These are phyloP conservation scores for Rhodofomes roseus DNA, from an alignment of 1,284 basidiomycete genomes.

Conservation along the genomic window DNA sequence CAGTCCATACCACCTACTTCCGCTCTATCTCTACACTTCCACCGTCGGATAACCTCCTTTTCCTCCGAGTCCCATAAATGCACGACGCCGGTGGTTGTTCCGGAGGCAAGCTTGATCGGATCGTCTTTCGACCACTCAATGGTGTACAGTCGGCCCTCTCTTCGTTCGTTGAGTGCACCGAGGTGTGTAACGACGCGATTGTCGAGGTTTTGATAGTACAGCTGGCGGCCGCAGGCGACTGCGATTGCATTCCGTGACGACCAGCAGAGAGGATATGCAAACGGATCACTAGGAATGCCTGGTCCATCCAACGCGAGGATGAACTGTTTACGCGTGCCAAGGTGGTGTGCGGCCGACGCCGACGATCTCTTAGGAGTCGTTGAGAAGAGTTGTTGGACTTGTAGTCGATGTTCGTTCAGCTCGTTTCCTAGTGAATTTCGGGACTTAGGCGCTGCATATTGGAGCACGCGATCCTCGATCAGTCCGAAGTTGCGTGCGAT, in stretches of 20 bases:
- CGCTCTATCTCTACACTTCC: conserved; percentile 33
- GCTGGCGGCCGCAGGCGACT: conserved; percentile 42
- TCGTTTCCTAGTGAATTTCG: conserved; percentile 24
- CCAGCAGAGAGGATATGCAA: conserved; percentile 46
- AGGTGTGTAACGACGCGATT: conserved; percentile 42
- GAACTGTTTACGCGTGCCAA: conserved; percentile 42
- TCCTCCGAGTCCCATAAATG: conserved; percentile 38
- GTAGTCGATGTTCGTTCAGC: conserved; percentile 33
- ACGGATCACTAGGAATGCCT: conserved; percentile 42
- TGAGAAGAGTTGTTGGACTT: conserved; percentile 37
- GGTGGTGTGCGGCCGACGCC: conserved; percentile 39
- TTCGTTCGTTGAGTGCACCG: conserved; percentile 28
- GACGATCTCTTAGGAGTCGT: conserved; percentile 29
- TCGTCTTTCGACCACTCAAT: conserved; percentile 36
- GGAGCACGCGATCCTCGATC: conserved; percentile 41
- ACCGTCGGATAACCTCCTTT: conserved; percentile 26
- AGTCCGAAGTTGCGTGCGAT: conserved; percentile 46
- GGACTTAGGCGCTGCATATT: conserved; percentile 31
- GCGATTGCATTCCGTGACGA: conserved; percentile 42
- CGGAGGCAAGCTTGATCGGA: conserved; percentile 34
- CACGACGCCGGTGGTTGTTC: conserved; percentile 36
- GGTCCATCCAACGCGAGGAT: conserved; percentile 47
- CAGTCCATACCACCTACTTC: conserved; percentile 42
- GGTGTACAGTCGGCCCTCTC: conserved; percentile 22
- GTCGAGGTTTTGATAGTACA: conserved; percentile 47